phyloP scores from a whole-genome alignment of 164 flowering plant genomes.

The Berberis thunbergii region DNA sequence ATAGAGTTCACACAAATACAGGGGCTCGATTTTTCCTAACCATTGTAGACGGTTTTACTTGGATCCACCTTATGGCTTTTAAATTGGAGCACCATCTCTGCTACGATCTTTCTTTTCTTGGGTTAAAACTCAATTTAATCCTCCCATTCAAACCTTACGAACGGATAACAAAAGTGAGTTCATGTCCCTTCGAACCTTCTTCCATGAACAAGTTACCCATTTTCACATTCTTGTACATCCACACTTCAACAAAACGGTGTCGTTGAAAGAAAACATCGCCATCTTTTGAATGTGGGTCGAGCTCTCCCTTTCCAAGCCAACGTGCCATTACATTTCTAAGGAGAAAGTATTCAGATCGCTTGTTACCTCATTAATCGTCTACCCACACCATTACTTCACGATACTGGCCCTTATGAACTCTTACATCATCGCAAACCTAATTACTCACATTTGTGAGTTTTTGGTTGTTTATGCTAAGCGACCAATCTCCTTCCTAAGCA shows the following conservation, averaged over 20 bases:
- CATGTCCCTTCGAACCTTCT: no score
- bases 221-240: neutral
- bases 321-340: neutral
- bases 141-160: no score
- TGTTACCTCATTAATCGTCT: neutral
- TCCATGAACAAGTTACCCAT: neutral
- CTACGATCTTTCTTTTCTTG: neutral
- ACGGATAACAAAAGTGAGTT: no score
- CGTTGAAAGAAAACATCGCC: neutral
- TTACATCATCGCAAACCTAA: neutral
- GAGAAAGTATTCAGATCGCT: neutral
- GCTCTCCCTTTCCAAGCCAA: neutral
- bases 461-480: neutral
- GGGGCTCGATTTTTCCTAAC: neutral
- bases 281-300: neutral
- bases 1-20: neutral
- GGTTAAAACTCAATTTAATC: constrained; percentile 1
- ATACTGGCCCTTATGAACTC: neutral
- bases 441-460: neutral
- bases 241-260: neutral
- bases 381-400: neutral
- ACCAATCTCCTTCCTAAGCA: neutral
- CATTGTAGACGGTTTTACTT: neutral
- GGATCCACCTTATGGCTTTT: no score
- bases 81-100: no score